A percentile compares a stretch with the other conserved stretches of the same genome.
These are phyloP conservation scores for Musa beccarii DNA, from an alignment of 176 grass and related monocot species.

Conservation along the genomic window DNA sequence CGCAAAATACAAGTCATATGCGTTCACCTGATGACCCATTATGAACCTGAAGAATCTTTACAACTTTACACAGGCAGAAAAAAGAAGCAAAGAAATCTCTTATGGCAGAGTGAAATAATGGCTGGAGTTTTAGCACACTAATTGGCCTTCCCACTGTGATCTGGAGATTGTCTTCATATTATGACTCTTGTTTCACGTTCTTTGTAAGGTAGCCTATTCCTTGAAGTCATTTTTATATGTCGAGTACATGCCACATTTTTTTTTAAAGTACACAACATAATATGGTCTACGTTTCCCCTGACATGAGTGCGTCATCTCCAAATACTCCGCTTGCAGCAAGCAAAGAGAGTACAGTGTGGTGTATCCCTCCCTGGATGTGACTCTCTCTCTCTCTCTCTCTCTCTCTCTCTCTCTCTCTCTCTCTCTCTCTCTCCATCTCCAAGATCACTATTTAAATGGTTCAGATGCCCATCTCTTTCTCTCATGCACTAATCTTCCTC, in stretches of 20 bases:
- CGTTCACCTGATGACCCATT: too few relatives aligned
- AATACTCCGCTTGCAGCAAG: too few relatives aligned
- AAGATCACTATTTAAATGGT: background rate
- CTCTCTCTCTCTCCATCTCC: background rate
- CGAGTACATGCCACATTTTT: background rate
- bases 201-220: background rate
- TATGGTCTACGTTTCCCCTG: background rate
- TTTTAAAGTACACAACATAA: background rate
- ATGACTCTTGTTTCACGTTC: background rate
- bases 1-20: too few relatives aligned
- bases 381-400: background rate
- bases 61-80: too few relatives aligned
- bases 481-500: background rate
- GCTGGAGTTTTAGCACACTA: too few relatives aligned
- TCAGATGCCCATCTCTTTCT: background rate
- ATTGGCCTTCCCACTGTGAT: too few relatives aligned
- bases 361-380: background rate
- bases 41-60: too few relatives aligned
- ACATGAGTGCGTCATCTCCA: background rate
- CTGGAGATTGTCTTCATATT: background rate
- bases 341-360: background rate
- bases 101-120: too few relatives aligned
- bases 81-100: too few relatives aligned
- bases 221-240: background rate
- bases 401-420: background rate